These are phyloP conservation scores for Eucalyptus grandis DNA, from an alignment of 345 rosid species.

Conservation along the genomic window DNA sequence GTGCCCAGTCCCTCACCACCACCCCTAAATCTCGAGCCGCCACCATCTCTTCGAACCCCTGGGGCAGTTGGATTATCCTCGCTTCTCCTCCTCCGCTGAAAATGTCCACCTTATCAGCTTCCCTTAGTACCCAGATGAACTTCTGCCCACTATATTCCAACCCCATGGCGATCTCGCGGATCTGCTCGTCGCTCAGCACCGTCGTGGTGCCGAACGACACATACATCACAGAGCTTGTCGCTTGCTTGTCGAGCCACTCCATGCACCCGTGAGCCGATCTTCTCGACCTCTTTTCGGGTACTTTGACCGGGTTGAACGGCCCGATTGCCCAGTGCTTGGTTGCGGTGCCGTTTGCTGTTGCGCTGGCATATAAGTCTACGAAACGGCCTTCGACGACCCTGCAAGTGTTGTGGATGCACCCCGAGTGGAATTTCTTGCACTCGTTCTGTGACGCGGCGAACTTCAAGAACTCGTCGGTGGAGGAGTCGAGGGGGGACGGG, in stretches of 20 bases:
- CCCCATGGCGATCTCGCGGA: conserved; percentile 2
- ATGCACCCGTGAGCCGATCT: not conserved
- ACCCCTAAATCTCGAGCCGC: conserved; percentile 15
- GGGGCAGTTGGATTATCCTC: conserved; percentile 14
- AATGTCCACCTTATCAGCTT: conserved; percentile 44
- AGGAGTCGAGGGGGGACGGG: not conserved
- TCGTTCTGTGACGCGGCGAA: not conserved
- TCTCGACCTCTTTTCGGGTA: not conserved
- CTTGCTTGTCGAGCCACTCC: conserved; percentile 9
- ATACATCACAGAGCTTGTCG: conserved; percentile 2
- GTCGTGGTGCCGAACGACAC: conserved; percentile 9
- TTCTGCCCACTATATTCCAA: conserved; percentile 21
- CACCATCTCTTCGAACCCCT: conserved; percentile 25
- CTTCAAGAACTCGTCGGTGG: conserved; percentile 19
- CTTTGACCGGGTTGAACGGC: conserved; percentile 3
- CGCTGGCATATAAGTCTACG: not conserved
- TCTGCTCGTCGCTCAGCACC: conserved; percentile 1
- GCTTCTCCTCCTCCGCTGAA: conserved; percentile 3
- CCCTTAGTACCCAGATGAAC: conserved; percentile 54
- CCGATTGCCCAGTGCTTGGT: conserved; percentile 5
- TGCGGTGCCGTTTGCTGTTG: not conserved
- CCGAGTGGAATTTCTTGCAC: not conserved
- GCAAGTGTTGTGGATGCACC: not conserved
- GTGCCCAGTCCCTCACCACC: conserved; percentile 53
- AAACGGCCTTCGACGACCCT: not conserved